phyloP scores from a whole-genome alignment of 441 rosid genomes.

The Populus tomentosa region DNA sequence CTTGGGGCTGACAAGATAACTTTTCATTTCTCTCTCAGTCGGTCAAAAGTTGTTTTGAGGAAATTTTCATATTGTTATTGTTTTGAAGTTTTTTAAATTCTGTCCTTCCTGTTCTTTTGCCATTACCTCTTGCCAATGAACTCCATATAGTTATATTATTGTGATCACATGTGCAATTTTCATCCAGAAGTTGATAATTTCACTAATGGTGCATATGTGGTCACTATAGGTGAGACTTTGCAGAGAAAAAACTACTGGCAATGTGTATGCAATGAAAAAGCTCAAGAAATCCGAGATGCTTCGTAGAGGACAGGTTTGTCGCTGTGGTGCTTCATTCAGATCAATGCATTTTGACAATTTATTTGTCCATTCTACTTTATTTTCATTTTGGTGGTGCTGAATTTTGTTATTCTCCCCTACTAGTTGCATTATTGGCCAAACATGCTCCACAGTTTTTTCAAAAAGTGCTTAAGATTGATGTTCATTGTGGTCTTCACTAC shows the following conservation, averaged over 20 bases:
- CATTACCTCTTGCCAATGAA: neutral
- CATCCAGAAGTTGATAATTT: neutral
- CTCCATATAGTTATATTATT: neutral
- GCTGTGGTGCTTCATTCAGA: neutral
- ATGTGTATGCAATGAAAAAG: constrained; percentile 88
- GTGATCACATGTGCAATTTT: neutral
- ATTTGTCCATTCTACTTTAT: neutral
- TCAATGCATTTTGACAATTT: neutral
- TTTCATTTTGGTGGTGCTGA: neutral
- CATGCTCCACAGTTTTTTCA: neutral
- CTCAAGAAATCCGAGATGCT: constrained; percentile 92
- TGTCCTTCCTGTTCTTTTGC: neutral
- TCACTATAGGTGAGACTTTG: constrained; percentile 62
- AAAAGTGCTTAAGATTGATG: neutral
- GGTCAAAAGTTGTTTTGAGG: neutral
- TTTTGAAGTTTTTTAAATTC: neutral
- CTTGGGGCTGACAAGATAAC: neutral
- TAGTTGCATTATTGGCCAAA: neutral
- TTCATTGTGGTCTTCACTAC: neutral
- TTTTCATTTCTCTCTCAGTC: neutral
- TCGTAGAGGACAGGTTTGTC: constrained; percentile 73
- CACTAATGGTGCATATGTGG: neutral
- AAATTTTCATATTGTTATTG: neutral
- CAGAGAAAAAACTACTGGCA: constrained; percentile 63
- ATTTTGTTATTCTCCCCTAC: neutral